A percentile compares a stretch with the other conserved stretches of the same genome.
Evolutionary conservation across 2,329 filamentous ascomycete species (phyloP).

Genomic region (Elsinoe perseae): DNA sequence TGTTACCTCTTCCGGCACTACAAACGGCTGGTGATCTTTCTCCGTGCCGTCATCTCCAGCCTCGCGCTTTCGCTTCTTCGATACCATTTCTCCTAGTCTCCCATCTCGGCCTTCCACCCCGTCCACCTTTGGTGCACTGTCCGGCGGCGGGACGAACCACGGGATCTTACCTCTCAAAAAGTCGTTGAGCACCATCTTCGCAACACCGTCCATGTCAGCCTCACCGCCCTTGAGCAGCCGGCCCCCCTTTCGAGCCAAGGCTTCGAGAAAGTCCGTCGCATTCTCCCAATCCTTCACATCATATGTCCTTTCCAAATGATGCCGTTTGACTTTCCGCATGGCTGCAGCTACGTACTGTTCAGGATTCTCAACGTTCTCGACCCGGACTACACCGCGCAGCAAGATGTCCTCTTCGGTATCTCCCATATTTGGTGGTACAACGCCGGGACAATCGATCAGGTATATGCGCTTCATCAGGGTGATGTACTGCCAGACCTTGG

Average conservation of each 20-base stretch:
- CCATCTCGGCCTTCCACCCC: constrained; percentile 61
- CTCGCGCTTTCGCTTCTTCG: constrained; percentile 60
- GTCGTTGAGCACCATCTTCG: constrained; percentile 94
- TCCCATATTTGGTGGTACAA: constrained; percentile 79
- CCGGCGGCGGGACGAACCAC: constrained; percentile 77
- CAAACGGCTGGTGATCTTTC: background rate
- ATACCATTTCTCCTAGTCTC: constrained; percentile 70
- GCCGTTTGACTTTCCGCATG: constrained; percentile 68
- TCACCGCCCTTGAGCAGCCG: constrained; percentile 86
- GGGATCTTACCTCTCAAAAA: constrained; percentile 92
- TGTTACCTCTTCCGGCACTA: background rate
- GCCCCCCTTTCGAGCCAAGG: constrained; percentile 79
- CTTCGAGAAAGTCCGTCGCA: constrained; percentile 74
- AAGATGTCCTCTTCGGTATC: constrained; percentile 84
- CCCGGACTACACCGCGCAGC: constrained; percentile 80
- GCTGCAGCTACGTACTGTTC: constrained; percentile 91
- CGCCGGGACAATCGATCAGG: constrained; percentile 92
- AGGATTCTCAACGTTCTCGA: constrained; percentile 93
- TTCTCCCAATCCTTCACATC: constrained; percentile 72
- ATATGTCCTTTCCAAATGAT: constrained; percentile 89
- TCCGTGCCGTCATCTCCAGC: constrained; percentile 30
- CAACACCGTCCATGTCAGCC: constrained; percentile 86
- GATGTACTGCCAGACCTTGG: constrained; percentile 97
- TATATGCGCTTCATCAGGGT: constrained; percentile 91
- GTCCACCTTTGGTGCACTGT: constrained; percentile 45